Evolutionary conservation across 2,329 filamentous ascomycete species (phyloP).

Genomic region (Fusarium sp.): DNA sequence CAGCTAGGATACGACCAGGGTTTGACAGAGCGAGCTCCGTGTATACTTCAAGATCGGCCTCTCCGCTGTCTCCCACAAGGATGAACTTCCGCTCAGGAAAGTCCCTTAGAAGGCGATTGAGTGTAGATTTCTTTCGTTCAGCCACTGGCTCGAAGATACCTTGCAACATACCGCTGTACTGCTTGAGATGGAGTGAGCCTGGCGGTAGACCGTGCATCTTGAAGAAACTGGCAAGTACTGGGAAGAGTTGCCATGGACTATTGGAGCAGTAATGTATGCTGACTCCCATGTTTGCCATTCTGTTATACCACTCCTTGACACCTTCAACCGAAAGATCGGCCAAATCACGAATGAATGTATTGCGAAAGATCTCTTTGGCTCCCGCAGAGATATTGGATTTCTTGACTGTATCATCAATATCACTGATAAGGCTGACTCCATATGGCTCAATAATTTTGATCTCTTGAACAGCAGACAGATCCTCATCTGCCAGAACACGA

Average conservation of each 20-base stretch:
- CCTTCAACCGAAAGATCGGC: constrained; percentile 85
- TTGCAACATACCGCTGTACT: constrained; percentile 96
- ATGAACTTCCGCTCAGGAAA: constrained; percentile 92
- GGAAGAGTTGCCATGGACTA: constrained; percentile 97
- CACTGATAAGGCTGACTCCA: constrained; percentile 93
- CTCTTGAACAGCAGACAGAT: constrained; percentile 82
- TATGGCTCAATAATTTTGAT: constrained; percentile 80
- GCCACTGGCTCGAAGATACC: constrained; percentile 98
- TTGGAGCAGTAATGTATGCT: constrained; percentile 98
- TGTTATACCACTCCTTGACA: constrained; percentile 88
- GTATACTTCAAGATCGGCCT: constrained; percentile 97
- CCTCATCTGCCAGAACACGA: constrained; percentile 85
- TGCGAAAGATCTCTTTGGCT: constrained; percentile 93
- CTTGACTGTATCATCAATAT: constrained; percentile 98
- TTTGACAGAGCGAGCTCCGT: constrained; percentile 90
- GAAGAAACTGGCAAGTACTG: constrained; percentile 88
- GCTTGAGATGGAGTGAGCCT: constrained; percentile 94
- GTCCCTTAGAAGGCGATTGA: constrained; percentile 87
- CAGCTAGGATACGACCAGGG: constrained; percentile 82
- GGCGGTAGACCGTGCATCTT: constrained; percentile 81
- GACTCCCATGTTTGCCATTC: constrained; percentile 82
- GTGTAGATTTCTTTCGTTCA: constrained; percentile 88
- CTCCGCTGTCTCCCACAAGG: constrained; percentile 93
- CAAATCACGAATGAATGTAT: constrained; percentile 91
- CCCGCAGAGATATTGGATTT: constrained; percentile 90